Conservation (phyloP, 306 rosid genomes). For the Delonix regia region DNA sequence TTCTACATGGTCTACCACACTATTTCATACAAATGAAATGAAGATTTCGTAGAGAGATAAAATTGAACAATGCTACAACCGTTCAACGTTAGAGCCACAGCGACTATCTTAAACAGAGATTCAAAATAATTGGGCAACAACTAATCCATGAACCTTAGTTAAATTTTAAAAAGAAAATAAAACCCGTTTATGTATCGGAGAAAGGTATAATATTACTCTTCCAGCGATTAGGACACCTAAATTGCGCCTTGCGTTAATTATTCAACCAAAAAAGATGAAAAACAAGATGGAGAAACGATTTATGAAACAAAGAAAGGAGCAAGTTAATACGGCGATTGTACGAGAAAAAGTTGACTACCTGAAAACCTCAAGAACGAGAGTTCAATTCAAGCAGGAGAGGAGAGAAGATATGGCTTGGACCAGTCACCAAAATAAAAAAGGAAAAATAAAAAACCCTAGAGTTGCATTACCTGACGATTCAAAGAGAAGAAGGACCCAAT, state of each 20-base stretch:
- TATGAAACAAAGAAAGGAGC: background rate
- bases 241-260: background rate
- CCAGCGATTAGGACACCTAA: background rate
- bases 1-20: background rate
- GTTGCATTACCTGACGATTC: slow-evolving; percentile 10
- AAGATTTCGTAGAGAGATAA: background rate
- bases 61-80: background rate
- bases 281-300: background rate
- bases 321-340: background rate
- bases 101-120: background rate
- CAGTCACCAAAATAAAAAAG: no score
- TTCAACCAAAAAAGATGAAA: background rate
- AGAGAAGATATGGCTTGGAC: background rate
- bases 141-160: background rate
- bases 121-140: background rate
- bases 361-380: slow-evolving; percentile 2
- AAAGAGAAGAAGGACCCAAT: slow-evolving; percentile 14
- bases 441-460: background rate
- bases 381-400: background rate
- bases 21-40: background rate
- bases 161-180: no score
- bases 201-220: background rate
- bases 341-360: background rate
- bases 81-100: background rate
- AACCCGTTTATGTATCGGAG: background rate